Conservation (phyloP, 1,139 yeast genomes). For the Saccharomycopsis phalli region DNA sequence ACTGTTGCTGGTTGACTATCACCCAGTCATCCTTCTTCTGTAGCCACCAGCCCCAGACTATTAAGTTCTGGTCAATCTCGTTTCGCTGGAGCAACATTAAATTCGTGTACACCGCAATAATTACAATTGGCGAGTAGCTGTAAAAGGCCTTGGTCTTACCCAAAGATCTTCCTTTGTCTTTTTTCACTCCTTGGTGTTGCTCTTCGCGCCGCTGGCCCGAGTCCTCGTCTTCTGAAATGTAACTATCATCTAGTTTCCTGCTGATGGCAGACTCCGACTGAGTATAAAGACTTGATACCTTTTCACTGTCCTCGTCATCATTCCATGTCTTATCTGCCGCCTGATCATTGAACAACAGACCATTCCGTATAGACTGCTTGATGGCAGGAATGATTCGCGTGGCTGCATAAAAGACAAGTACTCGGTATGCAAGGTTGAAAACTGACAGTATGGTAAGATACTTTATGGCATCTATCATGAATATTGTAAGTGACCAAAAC, state of each 20-base stretch:
- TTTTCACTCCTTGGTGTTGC: too few species aligned
- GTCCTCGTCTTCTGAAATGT: not conserved
- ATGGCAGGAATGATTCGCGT: slow-evolving; percentile 86
- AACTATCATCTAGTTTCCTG: slow-evolving; percentile 7
- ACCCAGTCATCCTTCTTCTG: slow-evolving; percentile 25
- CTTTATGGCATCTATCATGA: slow-evolving; percentile 56
- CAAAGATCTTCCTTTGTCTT: too few species aligned
- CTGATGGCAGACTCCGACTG: slow-evolving; percentile 21
- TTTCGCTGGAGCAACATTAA: slow-evolving; percentile 84
- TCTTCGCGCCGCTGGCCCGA: too few species aligned
- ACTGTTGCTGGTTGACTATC: slow-evolving; percentile 72
- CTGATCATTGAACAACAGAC: not conserved
- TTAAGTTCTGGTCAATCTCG: slow-evolving; percentile 51
- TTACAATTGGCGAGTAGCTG: slow-evolving; percentile 86
- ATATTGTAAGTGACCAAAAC: slow-evolving; percentile 58
- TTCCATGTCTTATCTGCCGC: slow-evolving; percentile 1
- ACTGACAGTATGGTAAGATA: slow-evolving; percentile 78
- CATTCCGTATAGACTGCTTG: slow-evolving; percentile 27
- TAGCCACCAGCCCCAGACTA: slow-evolving; percentile 50
- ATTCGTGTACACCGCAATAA: slow-evolving; percentile 92
- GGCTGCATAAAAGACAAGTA: slow-evolving; percentile 85
- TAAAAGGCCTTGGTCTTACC: slow-evolving; percentile 67
- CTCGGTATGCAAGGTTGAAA: slow-evolving; percentile 73
- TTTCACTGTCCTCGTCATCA: slow-evolving; percentile 9
- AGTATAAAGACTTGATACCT: not conserved